phyloP scores from a whole-genome alignment of 805 yeast genomes.

The Torulaspora microellipsoides region DNA sequence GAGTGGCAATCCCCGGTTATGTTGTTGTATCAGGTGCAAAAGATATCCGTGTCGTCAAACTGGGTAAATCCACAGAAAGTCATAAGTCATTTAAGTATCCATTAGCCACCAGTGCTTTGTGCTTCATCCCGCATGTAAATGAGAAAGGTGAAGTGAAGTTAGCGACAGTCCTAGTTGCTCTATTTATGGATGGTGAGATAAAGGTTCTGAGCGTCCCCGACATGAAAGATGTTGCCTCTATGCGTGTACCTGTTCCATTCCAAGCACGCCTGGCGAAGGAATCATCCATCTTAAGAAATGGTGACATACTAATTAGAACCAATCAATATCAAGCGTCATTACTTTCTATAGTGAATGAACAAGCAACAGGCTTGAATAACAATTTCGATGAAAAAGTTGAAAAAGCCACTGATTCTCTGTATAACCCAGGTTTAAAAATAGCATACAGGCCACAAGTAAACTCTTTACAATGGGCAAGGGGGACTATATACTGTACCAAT shows the following conservation, averaged over 20 bases:
- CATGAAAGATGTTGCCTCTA: constrained; percentile 48
- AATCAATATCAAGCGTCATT: constrained; percentile 51
- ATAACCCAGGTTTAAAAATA: constrained; percentile 59
- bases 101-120: constrained; percentile 45
- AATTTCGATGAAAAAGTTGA: constrained; percentile 18
- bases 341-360: constrained; percentile 26
- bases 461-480: constrained; percentile 82
- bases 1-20: constrained; percentile 54
- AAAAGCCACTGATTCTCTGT: constrained; percentile 51
- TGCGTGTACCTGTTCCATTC: constrained; percentile 42
- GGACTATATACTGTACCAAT: constrained; percentile 55
- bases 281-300: constrained; percentile 45
- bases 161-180: constrained; percentile 45
- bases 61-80: constrained; percentile 14
- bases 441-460: constrained; percentile 80
- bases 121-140: constrained; percentile 34
- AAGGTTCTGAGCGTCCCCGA: constrained; percentile 52
- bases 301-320: constrained; percentile 52
- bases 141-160: constrained; percentile 23
- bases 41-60: constrained; percentile 41
- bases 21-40: constrained; percentile 49
- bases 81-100: constrained; percentile 13
- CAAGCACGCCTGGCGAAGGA: constrained; percentile 38
- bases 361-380: constrained; percentile 12
- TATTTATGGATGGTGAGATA: constrained; percentile 43